Base-by-base conservation (phyloP, 176 grass and related monocot species). In the Eleusine indica region DNA sequence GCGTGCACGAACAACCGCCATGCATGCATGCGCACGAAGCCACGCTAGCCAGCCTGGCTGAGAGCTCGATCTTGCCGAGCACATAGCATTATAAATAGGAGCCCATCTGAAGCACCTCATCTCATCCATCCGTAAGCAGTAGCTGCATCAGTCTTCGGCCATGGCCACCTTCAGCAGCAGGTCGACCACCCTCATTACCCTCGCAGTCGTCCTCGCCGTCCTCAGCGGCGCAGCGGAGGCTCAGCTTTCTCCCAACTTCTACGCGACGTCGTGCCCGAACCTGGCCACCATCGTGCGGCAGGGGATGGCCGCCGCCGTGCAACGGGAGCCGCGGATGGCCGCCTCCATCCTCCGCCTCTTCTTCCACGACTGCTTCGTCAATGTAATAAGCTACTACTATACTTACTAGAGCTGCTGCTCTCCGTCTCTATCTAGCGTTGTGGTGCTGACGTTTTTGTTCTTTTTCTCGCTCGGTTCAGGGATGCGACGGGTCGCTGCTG, bases 331-430 rank as follows among this genome's bases (percentile, higher is more conserved):
- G 21, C 78, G 94, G 47, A 90, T 97, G 94, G 94, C 81, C 8
- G 94, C 94, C 0, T 94, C 90, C 29, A 92, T 97, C 30, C 86
- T 97, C 53, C 88, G 95, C 43, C 57, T 97, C 29, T 89, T 89
- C 81, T 97, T 94, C 84, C 95, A 97, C 76, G 95, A 97, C 68
- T 97, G 95, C 81, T 97, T 97, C 67, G 90, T 91, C 69, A 92
- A 97, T 85, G 95, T 97, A 39, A 70, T 97, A 39, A 70, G 38
- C 38, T 7, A 57, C 25, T 25, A 25, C 25, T 25, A 0, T 25
- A 25, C 3, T 47, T 35, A 47, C 7, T 43, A 46, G 44, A 1
- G 44, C 9, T 12, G 44, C 12, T 44, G 32, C 32, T 44, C 9
- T 44, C 42, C 7, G 42, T 44, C 42, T 44, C 42, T 44, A 9